Evolutionary conservation across 495 filamentous ascomycete genomes (phyloP), one percentile per base, ranked within the genome.

Genomic region (Apiosordaria backusii): DNA sequence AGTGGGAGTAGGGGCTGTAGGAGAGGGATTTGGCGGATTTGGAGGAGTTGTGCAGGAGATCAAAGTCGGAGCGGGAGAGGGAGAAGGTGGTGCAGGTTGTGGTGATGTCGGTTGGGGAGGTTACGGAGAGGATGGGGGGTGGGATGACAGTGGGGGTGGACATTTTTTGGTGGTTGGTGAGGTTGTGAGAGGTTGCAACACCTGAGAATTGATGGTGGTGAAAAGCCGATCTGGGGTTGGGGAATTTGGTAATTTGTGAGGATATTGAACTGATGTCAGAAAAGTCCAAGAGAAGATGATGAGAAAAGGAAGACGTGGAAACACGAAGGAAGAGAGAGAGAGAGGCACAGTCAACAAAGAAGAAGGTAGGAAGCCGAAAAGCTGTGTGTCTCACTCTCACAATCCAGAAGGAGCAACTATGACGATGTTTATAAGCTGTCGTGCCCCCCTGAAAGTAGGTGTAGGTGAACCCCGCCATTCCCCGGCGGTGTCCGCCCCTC

Each of bases 1-100:
- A 99, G 62, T 89, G 84, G 69, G 91, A 96, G 82, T 99, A 97
- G 10, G 92, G 95, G 84, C 92, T 93, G 81, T 97, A 96, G 50
- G 92, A 90, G n/a, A 79, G 77, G 9, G 78, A 81, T 75, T 93
- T 93, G 67, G 92, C 91, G 35, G 82, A 83, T 24, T 82, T 79
- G 58, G 86, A 85, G 68, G 83, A 84, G 26, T 74, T 69, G 13
- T 81, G 84, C 53, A 97, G 86, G 29, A 79, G 79, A 63, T 79
- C 65, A 70, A 94, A 84, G 71, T 94, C 87, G 26, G 77, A 71
- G 6, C 77, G 71, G 4, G 86, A 82, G 15, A 94, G 79, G 50
- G 79, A 74, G 74, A 86, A 77, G 52, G 74, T 63, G 9, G 68
- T 24, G 76, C 79, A 81, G 40, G 72, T 73, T 7, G 71, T 13